Evolutionary conservation across 352 stramenopile species (phyloP).

Genomic region (Globisporangium nunn): DNA sequence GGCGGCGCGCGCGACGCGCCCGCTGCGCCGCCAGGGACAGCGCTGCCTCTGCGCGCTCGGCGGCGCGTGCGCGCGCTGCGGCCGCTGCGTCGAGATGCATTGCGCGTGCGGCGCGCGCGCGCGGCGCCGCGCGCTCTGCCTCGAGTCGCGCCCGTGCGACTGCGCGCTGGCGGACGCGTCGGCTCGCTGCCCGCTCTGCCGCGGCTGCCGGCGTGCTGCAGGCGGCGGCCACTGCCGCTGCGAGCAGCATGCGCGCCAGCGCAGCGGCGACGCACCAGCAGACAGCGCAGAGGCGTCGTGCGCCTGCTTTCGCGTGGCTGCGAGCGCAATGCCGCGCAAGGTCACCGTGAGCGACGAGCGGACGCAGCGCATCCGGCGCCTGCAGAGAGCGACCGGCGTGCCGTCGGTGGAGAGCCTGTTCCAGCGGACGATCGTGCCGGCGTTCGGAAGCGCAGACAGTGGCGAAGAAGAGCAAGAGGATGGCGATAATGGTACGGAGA

Average conservation of each 20-base stretch:
- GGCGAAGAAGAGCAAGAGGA: constrained; percentile 14
- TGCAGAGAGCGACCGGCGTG: constrained; percentile 27
- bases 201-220: constrained; percentile 35
- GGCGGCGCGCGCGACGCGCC: not conserved
- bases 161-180: constrained; percentile 25
- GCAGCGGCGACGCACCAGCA: constrained; percentile 4
- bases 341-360: constrained; percentile 8
- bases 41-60: constrained; percentile 39
- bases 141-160: constrained; percentile 59
- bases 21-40: constrained; percentile 14
- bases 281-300: constrained; percentile 12
- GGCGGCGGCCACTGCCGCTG: constrained; percentile 56
- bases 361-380: constrained; percentile 20
- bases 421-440: constrained; percentile 21
- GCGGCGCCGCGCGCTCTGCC: constrained; percentile 22
- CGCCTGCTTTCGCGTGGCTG: constrained; percentile 27
- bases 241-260: constrained; percentile 32
- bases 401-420: constrained; percentile 38
- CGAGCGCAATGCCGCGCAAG: not conserved
- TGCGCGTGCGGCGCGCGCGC: constrained; percentile 36
- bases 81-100: constrained; percentile 51
- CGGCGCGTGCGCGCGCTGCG: constrained; percentile 45
- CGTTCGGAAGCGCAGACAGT: not conserved
- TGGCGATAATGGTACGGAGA: constrained; percentile 15
- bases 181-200: constrained; percentile 41